Conservation (phyloP, 495 filamentous ascomycete species). For the Penicillium macrosclerotiorum region DNA sequence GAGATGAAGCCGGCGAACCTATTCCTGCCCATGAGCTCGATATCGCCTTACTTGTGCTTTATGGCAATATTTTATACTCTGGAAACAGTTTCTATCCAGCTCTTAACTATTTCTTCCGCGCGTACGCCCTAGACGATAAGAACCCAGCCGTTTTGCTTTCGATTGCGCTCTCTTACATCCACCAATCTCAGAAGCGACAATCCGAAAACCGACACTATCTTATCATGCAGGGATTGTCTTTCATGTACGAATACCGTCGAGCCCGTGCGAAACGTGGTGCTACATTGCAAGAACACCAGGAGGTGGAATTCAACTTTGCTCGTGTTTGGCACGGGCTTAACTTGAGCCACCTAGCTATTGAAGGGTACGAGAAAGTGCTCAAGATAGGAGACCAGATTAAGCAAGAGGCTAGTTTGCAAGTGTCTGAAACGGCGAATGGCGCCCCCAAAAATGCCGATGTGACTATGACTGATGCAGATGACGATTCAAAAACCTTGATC, state of each 20-base stretch:
- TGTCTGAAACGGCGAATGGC: constrained; percentile 11
- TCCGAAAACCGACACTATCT: constrained; percentile 85
- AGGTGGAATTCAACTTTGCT: constrained; percentile 88
- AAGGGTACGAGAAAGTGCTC: constrained; percentile 65
- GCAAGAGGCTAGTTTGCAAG: constrained; percentile 15
- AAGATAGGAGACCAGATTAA: constrained; percentile 44
- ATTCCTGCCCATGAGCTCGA: constrained; percentile 58
- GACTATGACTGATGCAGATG: constrained; percentile 27
- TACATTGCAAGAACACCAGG: constrained; percentile 58
- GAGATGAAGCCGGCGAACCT: constrained; percentile 44
- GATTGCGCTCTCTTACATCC: constrained; percentile 69
- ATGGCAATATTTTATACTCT: constrained; percentile 81
- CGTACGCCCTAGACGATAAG: constrained; percentile 70
- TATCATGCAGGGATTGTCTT: constrained; percentile 78
- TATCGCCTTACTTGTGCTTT: constrained; percentile 76
- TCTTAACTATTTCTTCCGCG: constrained; percentile 88
- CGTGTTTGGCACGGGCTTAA: constrained; percentile 80
- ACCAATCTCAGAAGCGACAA: constrained; percentile 83
- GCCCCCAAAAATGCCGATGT: constrained; percentile 16
- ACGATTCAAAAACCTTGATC: not conserved
- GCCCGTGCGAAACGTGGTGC: constrained; percentile 40
- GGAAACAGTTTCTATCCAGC: constrained; percentile 77
- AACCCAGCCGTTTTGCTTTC: constrained; percentile 76
- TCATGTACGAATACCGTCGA: constrained; percentile 74
- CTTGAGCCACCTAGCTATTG: constrained; percentile 70